A percentile compares a stretch with the other conserved stretches of the same genome.
Evolutionary conservation across 306 rosid genomes (phyloP).

Genomic region (Cucumis sativus): Cucumber_9930_V3 NC_026657.2:40306001-40306500

Average conservation of each 20-base stretch:
- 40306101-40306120: not conserved
- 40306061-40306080: not conserved
- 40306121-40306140: not conserved
- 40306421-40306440: not conserved
- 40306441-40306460: conserved; percentile 93
- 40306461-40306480: conserved; percentile 76
- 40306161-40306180: not conserved
- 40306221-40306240: not conserved
- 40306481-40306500: conserved; percentile 91
- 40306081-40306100: not conserved
- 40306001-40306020: not conserved
- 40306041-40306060: not conserved
- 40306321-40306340: not conserved
- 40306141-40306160: not conserved
- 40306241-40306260: not conserved
- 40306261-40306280: not conserved
- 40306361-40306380: no score
- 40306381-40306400: not conserved
- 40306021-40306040: not conserved
- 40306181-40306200: not conserved
- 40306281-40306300: not conserved
- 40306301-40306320: not conserved
- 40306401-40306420: not conserved
- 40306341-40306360: not conserved
- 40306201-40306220: not conserved